Conservation (phyloP, 2,329 filamentous ascomycete genomes). For the Botryotinia globosa region DNA sequence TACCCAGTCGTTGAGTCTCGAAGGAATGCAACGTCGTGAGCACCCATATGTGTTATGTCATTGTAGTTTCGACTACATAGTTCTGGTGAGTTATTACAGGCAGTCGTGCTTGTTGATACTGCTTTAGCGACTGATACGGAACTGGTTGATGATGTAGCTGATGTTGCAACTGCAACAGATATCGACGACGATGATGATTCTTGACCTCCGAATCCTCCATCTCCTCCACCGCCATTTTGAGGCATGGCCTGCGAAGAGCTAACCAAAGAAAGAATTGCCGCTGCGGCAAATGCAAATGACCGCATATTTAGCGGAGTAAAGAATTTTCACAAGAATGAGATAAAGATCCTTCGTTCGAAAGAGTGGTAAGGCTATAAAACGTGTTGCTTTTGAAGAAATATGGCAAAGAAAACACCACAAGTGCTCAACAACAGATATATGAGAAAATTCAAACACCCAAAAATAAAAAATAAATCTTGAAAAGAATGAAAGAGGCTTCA, state of each 20-base stretch:
- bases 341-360: background rate
- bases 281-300: conserved; percentile 28
- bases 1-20: conserved; percentile 44
- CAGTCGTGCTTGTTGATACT: conserved; percentile 30
- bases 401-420: background rate
- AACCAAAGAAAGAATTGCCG: conserved; percentile 31
- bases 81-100: conserved; percentile 76
- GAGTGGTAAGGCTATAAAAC: conserved; percentile 1
- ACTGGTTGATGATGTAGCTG: conserved; percentile 17
- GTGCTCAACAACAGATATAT: background rate
- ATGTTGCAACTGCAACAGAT: conserved; percentile 13
- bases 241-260: conserved; percentile 29
- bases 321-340: background rate
- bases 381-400: background rate
- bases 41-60: conserved; percentile 71
- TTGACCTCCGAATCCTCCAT: conserved; percentile 1
- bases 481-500: conserved; percentile 11
- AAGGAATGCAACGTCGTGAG: conserved; percentile 65
- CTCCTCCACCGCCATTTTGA: conserved; percentile 23
- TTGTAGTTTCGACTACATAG: conserved; percentile 71
- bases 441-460: background rate
- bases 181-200: conserved; percentile 6
- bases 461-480: background rate
- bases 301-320: conserved; percentile 20
- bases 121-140: conserved; percentile 25